Percentiles rank a stretch among this genome's conserved stretches.
Conservation (phyloP, 2,329 filamentous ascomycete species). For the Colletotrichum eremochloae region DNA sequence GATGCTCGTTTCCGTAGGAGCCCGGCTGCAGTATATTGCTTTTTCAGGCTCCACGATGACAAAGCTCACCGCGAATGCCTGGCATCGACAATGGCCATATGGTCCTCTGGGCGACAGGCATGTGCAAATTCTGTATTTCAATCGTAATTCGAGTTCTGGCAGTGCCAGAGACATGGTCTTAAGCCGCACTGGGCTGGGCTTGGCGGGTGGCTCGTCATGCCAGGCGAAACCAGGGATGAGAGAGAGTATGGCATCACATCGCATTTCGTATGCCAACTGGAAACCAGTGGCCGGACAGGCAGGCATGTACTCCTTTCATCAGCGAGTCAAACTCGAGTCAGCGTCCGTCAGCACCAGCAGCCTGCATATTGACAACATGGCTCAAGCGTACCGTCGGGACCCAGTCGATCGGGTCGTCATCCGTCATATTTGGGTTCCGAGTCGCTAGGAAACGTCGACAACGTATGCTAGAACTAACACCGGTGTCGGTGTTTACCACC, state of each 20-base stretch:
- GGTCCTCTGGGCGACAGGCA: conserved; percentile 4
- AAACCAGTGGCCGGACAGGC: neutral
- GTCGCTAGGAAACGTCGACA: conserved; percentile 14
- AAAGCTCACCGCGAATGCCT: conserved; percentile 17
- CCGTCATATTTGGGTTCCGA: conserved; percentile 23
- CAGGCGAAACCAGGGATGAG: conserved; percentile 18
- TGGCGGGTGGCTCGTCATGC: conserved; percentile 3
- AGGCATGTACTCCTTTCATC: neutral
- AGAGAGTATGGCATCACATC: conserved; percentile 10
- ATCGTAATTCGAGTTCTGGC: conserved; percentile 19
- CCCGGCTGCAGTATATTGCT: conserved; percentile 37
- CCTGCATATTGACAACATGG: conserved; percentile 30
- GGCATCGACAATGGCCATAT: neutral
- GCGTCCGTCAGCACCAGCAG: conserved; percentile 23
- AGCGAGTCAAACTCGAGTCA: conserved; percentile 7
- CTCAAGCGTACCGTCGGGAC: conserved; percentile 25
- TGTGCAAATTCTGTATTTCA: conserved; percentile 35
- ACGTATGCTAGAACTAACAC: conserved; percentile 1
- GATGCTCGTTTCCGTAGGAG: conserved; percentile 13
- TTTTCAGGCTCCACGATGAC: conserved; percentile 31
- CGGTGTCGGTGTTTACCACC: neutral
- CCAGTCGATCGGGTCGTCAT: conserved; percentile 40
- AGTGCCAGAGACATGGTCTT: conserved; percentile 3
- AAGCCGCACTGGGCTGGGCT: conserved; percentile 11
- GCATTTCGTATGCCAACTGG: conserved; percentile 6